Evolutionary conservation across 768 basidiomycete genomes (phyloP).

Genomic region (Polyporus arcularius): DNA sequence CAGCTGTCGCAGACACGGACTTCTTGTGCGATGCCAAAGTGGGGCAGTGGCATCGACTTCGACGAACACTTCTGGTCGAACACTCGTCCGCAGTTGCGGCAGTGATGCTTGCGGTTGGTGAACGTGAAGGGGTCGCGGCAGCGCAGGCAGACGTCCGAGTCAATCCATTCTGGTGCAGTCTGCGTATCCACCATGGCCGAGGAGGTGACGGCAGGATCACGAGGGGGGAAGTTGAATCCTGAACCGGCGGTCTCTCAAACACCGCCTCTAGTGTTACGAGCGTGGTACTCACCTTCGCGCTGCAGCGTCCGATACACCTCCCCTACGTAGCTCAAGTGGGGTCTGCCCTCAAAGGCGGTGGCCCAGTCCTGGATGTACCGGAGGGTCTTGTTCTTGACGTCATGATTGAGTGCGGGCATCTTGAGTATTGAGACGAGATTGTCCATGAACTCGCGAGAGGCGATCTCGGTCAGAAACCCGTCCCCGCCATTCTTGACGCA

Average conservation of each 20-base stretch:
- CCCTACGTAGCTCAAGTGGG: slow-evolving; percentile 68
- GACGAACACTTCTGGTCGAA: slow-evolving; percentile 94
- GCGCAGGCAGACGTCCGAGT: slow-evolving; percentile 91
- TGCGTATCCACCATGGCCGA: slow-evolving; percentile 90
- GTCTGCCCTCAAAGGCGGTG: slow-evolving; percentile 82
- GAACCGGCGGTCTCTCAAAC: slow-evolving; percentile 5
- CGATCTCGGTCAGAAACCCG: slow-evolving; percentile 80
- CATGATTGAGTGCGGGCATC: slow-evolving; percentile 70
- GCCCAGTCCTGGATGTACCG: slow-evolving; percentile 93
- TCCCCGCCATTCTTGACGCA: slow-evolving; percentile 98
- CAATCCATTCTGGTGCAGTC: slow-evolving; percentile 96
- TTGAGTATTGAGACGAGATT: slow-evolving; percentile 89
- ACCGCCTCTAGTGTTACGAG: not conserved
- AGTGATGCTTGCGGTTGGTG: slow-evolving; percentile 98
- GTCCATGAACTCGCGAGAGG: slow-evolving; percentile 91
- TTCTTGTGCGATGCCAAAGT: slow-evolving; percentile 89
- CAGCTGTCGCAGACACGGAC: slow-evolving; percentile 96
- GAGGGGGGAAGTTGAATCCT: slow-evolving; percentile 88
- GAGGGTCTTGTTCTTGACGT: slow-evolving; percentile 81
- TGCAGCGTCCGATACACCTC: slow-evolving; percentile 79
- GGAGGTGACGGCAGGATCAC: slow-evolving; percentile 65
- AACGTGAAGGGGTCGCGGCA: slow-evolving; percentile 91
- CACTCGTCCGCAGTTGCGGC: slow-evolving; percentile 95
- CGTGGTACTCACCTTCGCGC: slow-evolving; percentile 61
- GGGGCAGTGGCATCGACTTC: slow-evolving; percentile 80